These are phyloP conservation scores for Telopea speciosissima DNA, from an alignment of 177 flowering plant genomes.

Conservation along the genomic window DNA sequence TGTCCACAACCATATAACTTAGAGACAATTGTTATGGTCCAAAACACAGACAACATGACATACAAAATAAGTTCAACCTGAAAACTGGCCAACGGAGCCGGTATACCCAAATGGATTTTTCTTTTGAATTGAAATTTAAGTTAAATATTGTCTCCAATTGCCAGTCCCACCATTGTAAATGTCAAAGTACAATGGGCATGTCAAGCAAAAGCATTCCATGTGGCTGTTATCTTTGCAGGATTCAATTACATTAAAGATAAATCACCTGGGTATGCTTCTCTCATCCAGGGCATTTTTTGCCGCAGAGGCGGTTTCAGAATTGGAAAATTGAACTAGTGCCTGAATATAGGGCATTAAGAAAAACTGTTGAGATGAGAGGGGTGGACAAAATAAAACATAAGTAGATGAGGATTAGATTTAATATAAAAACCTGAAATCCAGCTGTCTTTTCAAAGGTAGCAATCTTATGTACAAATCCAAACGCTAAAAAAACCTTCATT, in stretches of 20 bases:
- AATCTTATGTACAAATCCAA: constrained; percentile 94
- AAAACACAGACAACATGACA: no score
- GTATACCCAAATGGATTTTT: no score
- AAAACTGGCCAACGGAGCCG: neutral
- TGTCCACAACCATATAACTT: no score
- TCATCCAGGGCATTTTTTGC: constrained; percentile 88
- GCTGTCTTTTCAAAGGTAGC: constrained; percentile 98
- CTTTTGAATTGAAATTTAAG: neutral
- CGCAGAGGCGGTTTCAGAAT: constrained; percentile 72
- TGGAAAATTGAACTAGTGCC: constrained; percentile 93
- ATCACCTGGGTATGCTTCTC: constrained; percentile 90
- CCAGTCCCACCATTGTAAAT: neutral
- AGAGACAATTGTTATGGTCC: no score
- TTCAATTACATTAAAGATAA: constrained; percentile 6
- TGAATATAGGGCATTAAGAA: constrained; percentile 16
- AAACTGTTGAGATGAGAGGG: constrained; percentile 4
- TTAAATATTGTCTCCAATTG: neutral
- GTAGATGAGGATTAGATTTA: neutral
- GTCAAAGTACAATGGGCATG: no score
- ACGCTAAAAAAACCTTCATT: constrained; percentile 93
- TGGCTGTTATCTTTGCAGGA: neutral
- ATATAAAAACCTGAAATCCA: constrained; percentile 74
- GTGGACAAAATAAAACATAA: neutral
- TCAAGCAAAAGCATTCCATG: neutral
- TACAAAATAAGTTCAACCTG: no score